These are phyloP conservation scores for Oxyria digyna DNA, from an alignment of 148 eudicot species.

Conservation along the genomic window DNA sequence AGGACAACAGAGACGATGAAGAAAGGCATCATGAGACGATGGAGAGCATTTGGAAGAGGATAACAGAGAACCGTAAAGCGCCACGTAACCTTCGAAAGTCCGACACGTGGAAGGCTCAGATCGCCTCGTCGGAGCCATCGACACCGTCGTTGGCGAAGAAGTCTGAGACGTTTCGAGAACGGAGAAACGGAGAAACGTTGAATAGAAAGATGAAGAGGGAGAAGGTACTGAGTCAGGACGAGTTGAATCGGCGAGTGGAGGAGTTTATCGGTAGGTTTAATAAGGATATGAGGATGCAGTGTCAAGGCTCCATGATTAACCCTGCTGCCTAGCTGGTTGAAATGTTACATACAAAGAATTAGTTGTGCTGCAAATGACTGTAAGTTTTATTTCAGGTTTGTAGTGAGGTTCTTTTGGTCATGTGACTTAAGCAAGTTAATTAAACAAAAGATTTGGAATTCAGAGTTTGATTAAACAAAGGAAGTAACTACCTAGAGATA, in stretches of 20 bases:
- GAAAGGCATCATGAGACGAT: too few species aligned
- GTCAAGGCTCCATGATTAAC: constrained; percentile 44
- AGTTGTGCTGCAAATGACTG: neutral
- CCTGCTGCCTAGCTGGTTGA: too few species aligned
- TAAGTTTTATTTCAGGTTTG: neutral
- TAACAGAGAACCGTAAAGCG: constrained; percentile 56
- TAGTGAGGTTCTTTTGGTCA: neutral
- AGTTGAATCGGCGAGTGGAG: constrained; percentile 79
- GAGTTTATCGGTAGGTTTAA: constrained; percentile 76
- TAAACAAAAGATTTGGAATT: neutral
- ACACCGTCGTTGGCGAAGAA: constrained; percentile 18
- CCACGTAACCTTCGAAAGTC: constrained; percentile 49
- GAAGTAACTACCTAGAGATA: too few species aligned
- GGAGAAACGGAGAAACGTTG: constrained; percentile 19
- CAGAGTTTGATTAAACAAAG: too few species aligned
- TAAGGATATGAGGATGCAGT: constrained; percentile 76
- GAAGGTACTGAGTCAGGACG: constrained; percentile 61
- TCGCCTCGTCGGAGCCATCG: constrained; percentile 11
- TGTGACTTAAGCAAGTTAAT: neutral
- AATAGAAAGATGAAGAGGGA: constrained; percentile 38
- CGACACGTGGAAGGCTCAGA: constrained; percentile 38
- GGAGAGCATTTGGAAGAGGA: constrained; percentile 73
- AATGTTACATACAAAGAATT: neutral
- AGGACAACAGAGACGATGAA: constrained; percentile 37
- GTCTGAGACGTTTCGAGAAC: constrained; percentile 50